These are phyloP conservation scores for Metarhizium rileyi DNA, from an alignment of 2,329 filamentous ascomycete genomes.

Conservation along the genomic window DNA sequence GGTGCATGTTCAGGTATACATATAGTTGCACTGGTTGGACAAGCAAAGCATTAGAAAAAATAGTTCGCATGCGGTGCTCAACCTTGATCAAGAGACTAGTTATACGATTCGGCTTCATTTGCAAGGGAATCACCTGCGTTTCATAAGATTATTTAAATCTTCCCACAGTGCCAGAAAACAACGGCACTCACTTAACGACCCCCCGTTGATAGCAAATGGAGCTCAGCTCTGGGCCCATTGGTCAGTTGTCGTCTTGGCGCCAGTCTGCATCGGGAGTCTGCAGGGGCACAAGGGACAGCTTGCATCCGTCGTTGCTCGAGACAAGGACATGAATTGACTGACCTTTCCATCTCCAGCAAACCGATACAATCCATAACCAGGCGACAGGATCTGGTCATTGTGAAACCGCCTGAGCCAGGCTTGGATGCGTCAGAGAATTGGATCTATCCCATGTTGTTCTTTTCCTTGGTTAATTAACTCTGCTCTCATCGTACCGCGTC, in stretches of 20 bases:
- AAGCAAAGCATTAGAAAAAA: too few species aligned
- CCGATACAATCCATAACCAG: background rate
- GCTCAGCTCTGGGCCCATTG: conserved; percentile 1
- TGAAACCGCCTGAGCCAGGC: conserved; percentile 5
- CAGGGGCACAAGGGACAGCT: conserved; percentile 5
- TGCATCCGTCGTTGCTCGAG: conserved; percentile 1
- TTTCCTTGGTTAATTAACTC: background rate
- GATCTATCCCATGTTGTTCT: conserved; percentile 2
- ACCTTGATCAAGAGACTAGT: too few species aligned
- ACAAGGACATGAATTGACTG: background rate
- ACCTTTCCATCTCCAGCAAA: background rate
- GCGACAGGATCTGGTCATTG: background rate
- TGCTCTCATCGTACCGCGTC: background rate
- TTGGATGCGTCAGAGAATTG: background rate
- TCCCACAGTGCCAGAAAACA: too few species aligned
- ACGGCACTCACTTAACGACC: background rate
- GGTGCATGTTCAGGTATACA: too few species aligned
- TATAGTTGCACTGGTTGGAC: too few species aligned
- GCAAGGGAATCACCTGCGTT: too few species aligned
- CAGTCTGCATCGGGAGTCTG: conserved; percentile 1
- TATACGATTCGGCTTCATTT: too few species aligned
- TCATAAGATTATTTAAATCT: too few species aligned
- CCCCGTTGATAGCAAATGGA: too few species aligned
- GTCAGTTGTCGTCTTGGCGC: background rate
- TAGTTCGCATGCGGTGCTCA: too few species aligned